Percentiles rank a stretch among this genome's conserved stretches.
phyloP scores from a whole-genome alignment of 2,329 filamentous ascomycete genomes.

The Clonostachys sp. region DNA sequence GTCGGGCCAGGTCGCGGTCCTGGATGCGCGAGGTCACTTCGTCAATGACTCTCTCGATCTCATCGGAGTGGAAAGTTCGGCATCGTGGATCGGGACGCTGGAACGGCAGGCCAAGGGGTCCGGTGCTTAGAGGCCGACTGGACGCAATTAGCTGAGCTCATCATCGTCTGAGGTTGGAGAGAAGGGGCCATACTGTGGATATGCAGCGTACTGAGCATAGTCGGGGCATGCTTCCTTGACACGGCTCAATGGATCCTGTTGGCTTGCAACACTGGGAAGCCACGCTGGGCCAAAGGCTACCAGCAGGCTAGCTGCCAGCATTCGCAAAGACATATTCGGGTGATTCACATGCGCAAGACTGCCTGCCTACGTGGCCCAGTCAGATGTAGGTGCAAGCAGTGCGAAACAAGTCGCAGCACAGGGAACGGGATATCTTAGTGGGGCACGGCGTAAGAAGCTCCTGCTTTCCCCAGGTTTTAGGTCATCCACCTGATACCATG shows the following conservation, averaged over 20 bases:
- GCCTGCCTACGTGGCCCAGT: too few species aligned
- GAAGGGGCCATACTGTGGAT: conserved; percentile 26
- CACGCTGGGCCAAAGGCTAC: background rate
- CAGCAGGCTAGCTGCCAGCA: background rate
- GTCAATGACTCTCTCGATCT: conserved; percentile 83
- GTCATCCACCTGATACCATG: too few species aligned
- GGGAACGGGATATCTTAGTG: too few species aligned
- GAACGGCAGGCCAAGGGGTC: conserved; percentile 75
- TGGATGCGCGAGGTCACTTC: conserved; percentile 76
- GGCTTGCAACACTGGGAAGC: conserved; percentile 4
- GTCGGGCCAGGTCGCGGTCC: conserved; percentile 80
- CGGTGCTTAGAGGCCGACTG: conserved; percentile 75
- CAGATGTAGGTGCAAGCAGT: too few species aligned
- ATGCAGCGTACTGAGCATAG: conserved; percentile 30
- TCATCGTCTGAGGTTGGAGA: background rate
- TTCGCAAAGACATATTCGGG: background rate
- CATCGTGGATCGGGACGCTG: conserved; percentile 79
- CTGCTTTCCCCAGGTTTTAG: too few species aligned
- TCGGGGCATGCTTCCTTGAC: conserved; percentile 28
- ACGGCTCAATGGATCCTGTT: conserved; percentile 16
- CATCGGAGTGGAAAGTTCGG: conserved; percentile 81
- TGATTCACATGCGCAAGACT: too few species aligned
- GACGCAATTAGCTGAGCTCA: background rate
- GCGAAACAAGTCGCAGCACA: too few species aligned
- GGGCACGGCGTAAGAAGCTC: too few species aligned